Base-by-base conservation (phyloP, 2,329 filamentous ascomycete genomes). In the Paramyrothecium sp. region DNA sequence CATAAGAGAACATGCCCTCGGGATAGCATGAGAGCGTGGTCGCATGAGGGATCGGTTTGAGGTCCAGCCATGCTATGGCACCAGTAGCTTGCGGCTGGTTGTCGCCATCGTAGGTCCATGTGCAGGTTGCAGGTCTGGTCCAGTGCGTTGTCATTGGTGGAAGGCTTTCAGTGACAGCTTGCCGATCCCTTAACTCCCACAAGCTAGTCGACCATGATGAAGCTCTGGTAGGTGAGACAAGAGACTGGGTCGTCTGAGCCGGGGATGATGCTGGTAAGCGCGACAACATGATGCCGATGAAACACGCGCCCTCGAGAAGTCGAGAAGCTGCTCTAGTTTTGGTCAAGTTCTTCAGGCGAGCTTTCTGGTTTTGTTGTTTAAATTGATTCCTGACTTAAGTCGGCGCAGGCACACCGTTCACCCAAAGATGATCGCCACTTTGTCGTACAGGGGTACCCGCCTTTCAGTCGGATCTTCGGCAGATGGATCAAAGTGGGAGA, bases 21-120 rank as follows among this genome's bases (percentile, higher is more conserved):
- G 74, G 74, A 56, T 77, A 77, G 56, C 74, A 77, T 3, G 74
- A 75, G 50, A 76, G 62, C 2, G 73, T 74, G 30, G 65, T 73
- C 7, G 72, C 73, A 11, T 65, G 71, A n/a, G 67, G 57, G 20
- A 70, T 65, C 8, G 75, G 71, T 49, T 73, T 67, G 41, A 75
- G 56, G 55, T 77, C 74, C 16, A 77, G 62, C 65, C 69, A 76
- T 26, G 73, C 74, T 38, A 72, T 66, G 2, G 69, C 65, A 7
- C 68, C 72, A 10, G 63, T 60, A 23, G 61, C 60, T 22, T 59
- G 60, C 11, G 62, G 53, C 38, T 63, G 51, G 30, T 66, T 61
- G 51, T 70, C 67, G 46, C 67, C 63, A 54, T 75, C 66, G 54
- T 72, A 75, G 2, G 74, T 76, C 69, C 72, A 77, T 13, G 72